Evolutionary conservation across 208 protist species (phyloP), one percentile per base, ranked within the genome.

Genomic region (Acanthamoeba quina): DNA sequence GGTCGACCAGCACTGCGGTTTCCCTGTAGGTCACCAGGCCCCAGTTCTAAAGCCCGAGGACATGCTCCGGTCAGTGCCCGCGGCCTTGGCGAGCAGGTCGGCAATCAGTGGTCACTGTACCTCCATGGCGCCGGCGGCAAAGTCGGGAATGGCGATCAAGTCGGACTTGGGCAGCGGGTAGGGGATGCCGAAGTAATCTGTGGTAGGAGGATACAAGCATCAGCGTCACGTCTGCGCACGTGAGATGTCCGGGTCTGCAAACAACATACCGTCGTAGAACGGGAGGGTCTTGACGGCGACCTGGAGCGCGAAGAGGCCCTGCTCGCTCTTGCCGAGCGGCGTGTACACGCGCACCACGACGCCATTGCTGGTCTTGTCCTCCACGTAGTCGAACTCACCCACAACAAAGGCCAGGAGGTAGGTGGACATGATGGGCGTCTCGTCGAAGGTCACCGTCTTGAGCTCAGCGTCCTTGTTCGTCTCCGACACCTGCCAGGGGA

Each of bases 21-120:
- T 99, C 98, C 74, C 99, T 97, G 94, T 98, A 99, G 21, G 98
- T 99, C 82, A 99, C 97, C 34, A 99, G 96, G 62, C 98, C 98
- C 98, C 98, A 99, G 96, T 99, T 99, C 95, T 99, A 60, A 24
- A 60, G 56, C 19, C 54, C 54, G 17, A 58, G 54, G 24, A 1
- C 54, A 13, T 17, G 47, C 47, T 52, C 11, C 47, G 47, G 47
- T 52, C 13, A 52, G 47, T 52, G 47, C 13, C 47, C 1, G 47
- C 3, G 13, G 13, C 13, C 47, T 52, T 52, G 15, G 47, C 47
- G 47, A 52, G 47, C 10, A 52, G 13, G 47, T 11, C 47, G 17
- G 58, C 26, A 21, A 26, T 11, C 5, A n/a, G 58, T n/a, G 58
- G 26, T 21, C 58, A 64, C 15, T 5, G 58, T 31, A 72, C 66